Conservation (phyloP, 2,329 filamentous ascomycete species). For the Fusarium aywerte region DNA sequence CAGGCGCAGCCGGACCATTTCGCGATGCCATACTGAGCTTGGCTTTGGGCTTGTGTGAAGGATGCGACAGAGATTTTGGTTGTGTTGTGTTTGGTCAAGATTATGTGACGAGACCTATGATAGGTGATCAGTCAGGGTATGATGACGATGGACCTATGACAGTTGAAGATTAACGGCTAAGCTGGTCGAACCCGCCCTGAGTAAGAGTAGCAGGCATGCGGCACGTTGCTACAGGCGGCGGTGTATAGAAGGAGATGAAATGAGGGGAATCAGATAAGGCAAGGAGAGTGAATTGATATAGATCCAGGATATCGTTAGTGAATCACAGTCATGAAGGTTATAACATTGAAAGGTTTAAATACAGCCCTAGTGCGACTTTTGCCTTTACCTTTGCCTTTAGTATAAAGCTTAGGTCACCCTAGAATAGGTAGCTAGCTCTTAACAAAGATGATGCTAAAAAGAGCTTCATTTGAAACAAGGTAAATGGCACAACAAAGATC, state of each 20-base stretch:
- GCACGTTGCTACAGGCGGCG: conserved; percentile 10
- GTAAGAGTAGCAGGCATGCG: conserved; percentile 11
- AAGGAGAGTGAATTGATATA: background rate
- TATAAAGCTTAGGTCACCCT: conserved; percentile 15
- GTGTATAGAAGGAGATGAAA: conserved; percentile 13
- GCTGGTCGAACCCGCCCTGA: conserved; percentile 12
- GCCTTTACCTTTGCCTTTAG: background rate
- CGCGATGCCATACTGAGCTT: conserved; percentile 37
- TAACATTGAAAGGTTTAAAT: background rate
- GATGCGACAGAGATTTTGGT: conserved; percentile 11
- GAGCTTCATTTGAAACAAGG: background rate
- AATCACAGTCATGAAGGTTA: conserved; percentile 12
- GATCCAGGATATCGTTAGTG: conserved; percentile 1
- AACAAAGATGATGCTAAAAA: conserved; percentile 23
- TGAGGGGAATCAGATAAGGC: background rate
- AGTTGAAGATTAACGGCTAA: conserved; percentile 1
- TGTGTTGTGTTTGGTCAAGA: conserved; percentile 19
- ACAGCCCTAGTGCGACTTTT: conserved; percentile 3
- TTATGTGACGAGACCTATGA: background rate
- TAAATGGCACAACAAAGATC: background rate
- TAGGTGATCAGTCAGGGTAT: conserved; percentile 3
- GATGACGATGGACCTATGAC: background rate
- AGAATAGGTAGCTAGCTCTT: too few species aligned
- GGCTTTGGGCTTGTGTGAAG: conserved; percentile 6
- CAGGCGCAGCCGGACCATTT: conserved; percentile 36